Base-by-base conservation (phyloP, 768 basidiomycete species). In the Chlorophyllum brunneum region DNA sequence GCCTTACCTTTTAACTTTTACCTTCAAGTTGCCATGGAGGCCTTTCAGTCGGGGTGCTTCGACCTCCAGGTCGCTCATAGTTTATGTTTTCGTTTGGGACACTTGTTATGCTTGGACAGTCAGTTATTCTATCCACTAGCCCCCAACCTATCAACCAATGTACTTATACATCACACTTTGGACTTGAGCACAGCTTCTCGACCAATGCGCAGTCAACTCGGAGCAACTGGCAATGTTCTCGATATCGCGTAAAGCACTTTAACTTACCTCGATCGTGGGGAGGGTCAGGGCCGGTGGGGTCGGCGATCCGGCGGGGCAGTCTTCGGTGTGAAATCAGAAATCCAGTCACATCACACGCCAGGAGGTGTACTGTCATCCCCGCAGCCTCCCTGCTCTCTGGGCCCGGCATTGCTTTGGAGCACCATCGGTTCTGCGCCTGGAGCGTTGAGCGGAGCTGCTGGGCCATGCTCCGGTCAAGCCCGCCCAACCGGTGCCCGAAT, bases 261-360 rank as follows among this genome's bases (percentile, higher is more conserved):
- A 41, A 16, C 8, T 8, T 23, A 16, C 31, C 31, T 13, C 13
- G 20, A 45, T 18, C 20, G 9, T 11, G 45, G 15, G 1, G 16
- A 8, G 34, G 23, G 7, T 10, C 24, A 15, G 11, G 36, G n/a
- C 34, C n/a, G 16, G 23, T n/a, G 23, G 8, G 24, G 29, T 7
- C 7, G 26, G 2, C 8, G 36, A 37, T n/a, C n/a, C n/a, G n/a
- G n/a, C 36, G 13, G 36, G 15, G 31, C 31, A 33, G 15, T 33
- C 31, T 33, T 7, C 18, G 4, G 5, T 37, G 11, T 37, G 33
- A n/a, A 27, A 38, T 38, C 22, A 48, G 24, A 34, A 47, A 8
- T 37, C 11, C 27, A 23, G 47, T 37, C 47, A 48, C 47, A 48
- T 48, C 47, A 48, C 47, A 37, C 5, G 13, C 13, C 34, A 9